Base-by-base conservation (phyloP, 2,329 filamentous ascomycete species). In the Cytospora chrysosperma region DNA sequence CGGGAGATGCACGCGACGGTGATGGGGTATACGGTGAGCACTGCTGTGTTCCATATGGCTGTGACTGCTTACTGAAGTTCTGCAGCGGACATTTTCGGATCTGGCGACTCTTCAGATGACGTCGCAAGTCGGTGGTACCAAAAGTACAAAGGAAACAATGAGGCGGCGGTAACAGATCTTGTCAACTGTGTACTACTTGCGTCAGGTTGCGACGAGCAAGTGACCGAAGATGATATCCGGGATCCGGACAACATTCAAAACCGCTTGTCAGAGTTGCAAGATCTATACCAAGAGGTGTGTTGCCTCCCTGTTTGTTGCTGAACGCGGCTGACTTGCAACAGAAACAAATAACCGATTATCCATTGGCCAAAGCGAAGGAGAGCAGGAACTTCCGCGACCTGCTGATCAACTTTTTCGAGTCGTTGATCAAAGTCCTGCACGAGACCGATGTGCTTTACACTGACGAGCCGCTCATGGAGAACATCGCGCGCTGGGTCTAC, bases 321-420 rank as follows among this genome's bases (percentile, higher is more conserved):
- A n/a, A 50, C 15, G 52, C 21, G 37, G 62, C 68, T 72, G 67
- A 67, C 60, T 47, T 32, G 17, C 34, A 32, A 26, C 57, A 88
- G 80, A 85, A 90, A 82, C 87, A 90, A 73, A 89, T 94, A 56
- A 89, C 90, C 34, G 95, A 98, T 56, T 99, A 99, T 72, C 95
- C 95, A 47, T 84, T 99, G 64, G 90, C 92, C 19, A 93, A 88
- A 76, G 84, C 88, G 47, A 94, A 90, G 74, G 87, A 87, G 63
- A 90, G 86, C 67, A 85, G 86, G 68, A 85, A 89, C 28, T 97
- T 98, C 77, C 90, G 92, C 67, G 84, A 89, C 47, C 83, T 89
- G 54, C 81, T 99, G 19, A 82, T 90, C 58, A 85, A 86, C 66
- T 97, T 98, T 77, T 93, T 97, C 74, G 79, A 86, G 65, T 83